A percentile compares a stretch with the other conserved stretches of the same genome.
These are phyloP conservation scores for Hemileccinum rubropunctum DNA, from an alignment of 768 basidiomycete species.

Conservation along the genomic window DNA sequence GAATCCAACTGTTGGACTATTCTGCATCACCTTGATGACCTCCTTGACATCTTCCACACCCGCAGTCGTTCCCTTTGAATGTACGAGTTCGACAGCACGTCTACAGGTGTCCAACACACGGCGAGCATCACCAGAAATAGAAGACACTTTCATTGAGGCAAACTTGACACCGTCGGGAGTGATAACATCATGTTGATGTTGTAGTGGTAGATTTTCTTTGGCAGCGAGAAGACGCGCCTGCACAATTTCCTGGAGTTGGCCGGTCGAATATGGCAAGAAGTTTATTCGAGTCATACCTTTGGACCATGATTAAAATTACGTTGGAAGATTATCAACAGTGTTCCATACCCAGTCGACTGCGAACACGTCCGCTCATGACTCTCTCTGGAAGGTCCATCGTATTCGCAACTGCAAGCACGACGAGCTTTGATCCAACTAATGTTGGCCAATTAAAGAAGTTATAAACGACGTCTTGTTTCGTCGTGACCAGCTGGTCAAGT, in stretches of 20 bases:
- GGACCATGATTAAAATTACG: neutral
- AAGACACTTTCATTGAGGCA: constrained; percentile 75
- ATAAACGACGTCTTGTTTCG: constrained; percentile 97
- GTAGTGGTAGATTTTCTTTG: constrained; percentile 44
- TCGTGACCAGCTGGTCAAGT: constrained; percentile 92
- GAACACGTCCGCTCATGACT: constrained; percentile 87
- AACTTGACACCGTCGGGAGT: constrained; percentile 75
- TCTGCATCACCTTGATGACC: constrained; percentile 84
- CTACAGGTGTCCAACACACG: constrained; percentile 92
- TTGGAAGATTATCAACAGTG: neutral
- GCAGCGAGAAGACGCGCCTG: constrained; percentile 71
- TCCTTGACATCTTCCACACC: constrained; percentile 69
- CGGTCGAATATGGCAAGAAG: constrained; percentile 83
- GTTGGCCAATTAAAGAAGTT: constrained; percentile 99
- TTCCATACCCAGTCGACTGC: constrained; percentile 79
- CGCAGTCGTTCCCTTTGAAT: constrained; percentile 49
- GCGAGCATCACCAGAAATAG: constrained; percentile 91
- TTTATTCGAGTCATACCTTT: constrained; percentile 88
- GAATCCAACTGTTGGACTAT: constrained; percentile 85
- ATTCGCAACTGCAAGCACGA: constrained; percentile 96
- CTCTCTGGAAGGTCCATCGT: constrained; percentile 98
- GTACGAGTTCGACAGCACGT: constrained; percentile 83
- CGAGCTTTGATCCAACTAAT: constrained; percentile 77
- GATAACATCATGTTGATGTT: constrained; percentile 52
- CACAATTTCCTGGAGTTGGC: constrained; percentile 82